Base-by-base conservation (phyloP, 2,329 filamentous ascomycete genomes). In the Geosmithia flava region DNA sequence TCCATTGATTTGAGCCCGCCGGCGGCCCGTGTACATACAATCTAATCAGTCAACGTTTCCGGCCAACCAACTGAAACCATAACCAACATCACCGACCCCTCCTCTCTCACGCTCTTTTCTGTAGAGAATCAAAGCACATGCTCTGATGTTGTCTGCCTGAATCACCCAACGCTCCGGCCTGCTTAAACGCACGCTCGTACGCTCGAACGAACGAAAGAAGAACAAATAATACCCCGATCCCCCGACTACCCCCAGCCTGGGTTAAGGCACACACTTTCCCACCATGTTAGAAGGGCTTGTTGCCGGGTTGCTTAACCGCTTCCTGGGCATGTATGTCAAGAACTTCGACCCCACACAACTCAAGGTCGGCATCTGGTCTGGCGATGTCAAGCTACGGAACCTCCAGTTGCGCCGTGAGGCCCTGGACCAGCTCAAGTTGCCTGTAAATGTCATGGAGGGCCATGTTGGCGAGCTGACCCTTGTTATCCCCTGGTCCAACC, bases 291-390 rank as follows among this genome's bases (percentile, higher is more conserved):
- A 98, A 78, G 87, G 90, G 57, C 77, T 99, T 58, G 93, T 97
- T 54, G 89, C 93, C 59, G 94, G 91, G 69, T 76, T 99, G 74
- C 83, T 99, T 59, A 98, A 98, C 74, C 86, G 94, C 73, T 97
- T 98, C 70, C 72, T 99, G 80, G 94, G 93, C 76, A 95, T 97
- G 85, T 98, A 98, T 68, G 91, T 99, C 68, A 90, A 95, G 77
- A 97, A 98, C 69, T 98, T 99, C 65, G 93, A 99, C 67, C 88
- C 93, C 48, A 85, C 88, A 60, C 93, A 98, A 72, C 78, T 99
- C 55, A 98, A 98, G 64, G 90, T 98, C 53, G 93, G 94, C 53
- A 98, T 98, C 60, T 98, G 91, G 93, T 95, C 87, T 20, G 93
- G 94, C 58, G 93, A 99, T 71, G 93, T 98, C 59, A 95, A 95